Conservation (phyloP, 2,329 filamentous ascomycete species). For the Penicillium freii region DNA sequence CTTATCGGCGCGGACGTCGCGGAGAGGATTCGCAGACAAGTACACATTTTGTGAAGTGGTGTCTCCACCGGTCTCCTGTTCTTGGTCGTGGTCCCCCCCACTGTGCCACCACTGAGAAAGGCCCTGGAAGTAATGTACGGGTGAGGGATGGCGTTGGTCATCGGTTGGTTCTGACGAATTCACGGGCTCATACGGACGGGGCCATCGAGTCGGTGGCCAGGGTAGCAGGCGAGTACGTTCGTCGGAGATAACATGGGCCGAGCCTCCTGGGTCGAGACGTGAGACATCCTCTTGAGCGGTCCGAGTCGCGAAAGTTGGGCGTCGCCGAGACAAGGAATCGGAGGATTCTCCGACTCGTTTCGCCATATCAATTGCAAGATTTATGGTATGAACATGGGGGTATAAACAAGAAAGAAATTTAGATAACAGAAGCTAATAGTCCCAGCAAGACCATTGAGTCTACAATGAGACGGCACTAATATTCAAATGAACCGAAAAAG, state of each 20-base stretch:
- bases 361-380: slow-evolving; percentile 22
- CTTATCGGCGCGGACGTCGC: slow-evolving; percentile 31
- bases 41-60: slow-evolving; percentile 11
- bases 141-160: slow-evolving; percentile 20
- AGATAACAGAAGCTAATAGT: not conserved
- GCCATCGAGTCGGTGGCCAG: slow-evolving; percentile 20
- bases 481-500: not conserved
- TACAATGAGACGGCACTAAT: not conserved
- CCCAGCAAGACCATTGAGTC: slow-evolving; percentile 1
- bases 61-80: slow-evolving; percentile 9
- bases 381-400: slow-evolving; percentile 3
- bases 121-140: slow-evolving; percentile 23
- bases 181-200: slow-evolving; percentile 27
- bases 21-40: slow-evolving; percentile 21
- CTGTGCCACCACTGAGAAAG: slow-evolving; percentile 29
- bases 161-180: slow-evolving; percentile 19
- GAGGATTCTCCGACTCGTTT: slow-evolving; percentile 20
- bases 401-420: not conserved
- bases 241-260: slow-evolving; percentile 18
- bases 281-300: slow-evolving; percentile 39
- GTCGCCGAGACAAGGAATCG: slow-evolving; percentile 34
- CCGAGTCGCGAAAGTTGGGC: slow-evolving; percentile 42
- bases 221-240: slow-evolving; percentile 26
- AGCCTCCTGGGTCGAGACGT: slow-evolving; percentile 36
- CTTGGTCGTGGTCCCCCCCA: slow-evolving; percentile 7